Evolutionary conservation across 345 rosid genomes (phyloP).

Genomic region (Acer campestre): DNA sequence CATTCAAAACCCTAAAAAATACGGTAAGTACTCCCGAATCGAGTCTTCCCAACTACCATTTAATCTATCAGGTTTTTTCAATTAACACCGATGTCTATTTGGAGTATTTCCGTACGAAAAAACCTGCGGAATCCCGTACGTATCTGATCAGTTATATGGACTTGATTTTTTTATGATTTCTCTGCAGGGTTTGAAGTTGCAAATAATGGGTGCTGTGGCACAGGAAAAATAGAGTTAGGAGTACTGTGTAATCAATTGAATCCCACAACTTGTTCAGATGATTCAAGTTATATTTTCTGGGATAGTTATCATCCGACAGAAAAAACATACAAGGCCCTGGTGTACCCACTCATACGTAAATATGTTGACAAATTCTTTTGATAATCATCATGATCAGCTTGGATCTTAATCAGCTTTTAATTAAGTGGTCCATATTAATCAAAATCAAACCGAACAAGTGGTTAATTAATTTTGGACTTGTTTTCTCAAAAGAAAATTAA

Average conservation of each 20-base stretch:
- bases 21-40: slow-evolving; percentile 26
- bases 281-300: slow-evolving; percentile 56
- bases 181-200: slow-evolving; percentile 39
- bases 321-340: slow-evolving; percentile 43
- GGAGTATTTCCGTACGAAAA: too few relatives aligned
- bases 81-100: too few relatives aligned
- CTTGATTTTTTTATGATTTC: not conserved
- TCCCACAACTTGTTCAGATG: slow-evolving; percentile 43
- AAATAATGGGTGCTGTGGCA: slow-evolving; percentile 62
- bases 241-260: slow-evolving; percentile 42
- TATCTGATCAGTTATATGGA: too few relatives aligned
- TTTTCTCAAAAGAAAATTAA: too few relatives aligned
- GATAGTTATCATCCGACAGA: slow-evolving; percentile 83
- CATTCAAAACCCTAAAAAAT: slow-evolving; percentile 37
- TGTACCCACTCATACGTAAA: slow-evolving; percentile 22
- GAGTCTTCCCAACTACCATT: too few relatives aligned
- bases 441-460: too few relatives aligned
- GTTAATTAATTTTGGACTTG: too few relatives aligned
- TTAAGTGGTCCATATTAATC: too few relatives aligned
- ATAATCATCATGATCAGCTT: not conserved
- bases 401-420: too few relatives aligned
- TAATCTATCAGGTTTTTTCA: too few relatives aligned
- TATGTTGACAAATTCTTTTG: slow-evolving; percentile 34
- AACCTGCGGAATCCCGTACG: too few relatives aligned
- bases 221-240: slow-evolving; percentile 45